Base-by-base conservation (phyloP, 208 protist species). In the Plasmodiophora brassicae region DNA sequence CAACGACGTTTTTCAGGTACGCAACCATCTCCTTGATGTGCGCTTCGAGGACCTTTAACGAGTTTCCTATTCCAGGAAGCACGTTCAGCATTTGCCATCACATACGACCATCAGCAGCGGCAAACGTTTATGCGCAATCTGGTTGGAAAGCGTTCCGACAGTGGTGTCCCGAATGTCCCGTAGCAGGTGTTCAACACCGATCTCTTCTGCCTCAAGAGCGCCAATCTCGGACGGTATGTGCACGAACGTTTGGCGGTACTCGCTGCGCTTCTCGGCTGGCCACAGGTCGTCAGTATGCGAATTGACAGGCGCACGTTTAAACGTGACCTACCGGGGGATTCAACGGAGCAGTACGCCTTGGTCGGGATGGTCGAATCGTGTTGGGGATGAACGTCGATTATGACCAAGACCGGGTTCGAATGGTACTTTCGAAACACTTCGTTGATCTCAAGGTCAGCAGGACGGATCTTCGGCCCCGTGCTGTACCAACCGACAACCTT, bases 111-210 rank as follows among this genome's bases (percentile, higher is more conserved):
- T 60, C 28, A 54, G 1, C 22, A 10, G 84, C 32, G 14, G 32
- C 14, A 35, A 41, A 78, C 65, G 5, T 83, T 97, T 94, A 88
- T 97, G 94, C 46, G 94, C 93, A 22, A 99, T 94, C 92, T 98
- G 94, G 38, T 95, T 96, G 35, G 96, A 95, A 43, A 99, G 92
- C 41, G 95, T 97, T 36, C 95, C 95, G 88, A 98, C 96, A 43
- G 96, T 98, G 25, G 96, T 96, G 54, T 90, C 91, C 41, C 97
- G 97, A 60, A 99, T 94, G 92, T 99, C 97, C 43, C 98, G 95
- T 46, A 99, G 93, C 45, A 99, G 94, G 92, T 99, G 98, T 92
- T 99, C 98, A 32, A 99, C 98, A 87, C 98, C 98, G 83, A 99
- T 97, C 91, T 99, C 98, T 72, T 91, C 89, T 53, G 88, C 89